These are phyloP conservation scores for Penicillium sp. DNA, from an alignment of 2,329 filamentous ascomycete genomes.

Conservation along the genomic window DNA sequence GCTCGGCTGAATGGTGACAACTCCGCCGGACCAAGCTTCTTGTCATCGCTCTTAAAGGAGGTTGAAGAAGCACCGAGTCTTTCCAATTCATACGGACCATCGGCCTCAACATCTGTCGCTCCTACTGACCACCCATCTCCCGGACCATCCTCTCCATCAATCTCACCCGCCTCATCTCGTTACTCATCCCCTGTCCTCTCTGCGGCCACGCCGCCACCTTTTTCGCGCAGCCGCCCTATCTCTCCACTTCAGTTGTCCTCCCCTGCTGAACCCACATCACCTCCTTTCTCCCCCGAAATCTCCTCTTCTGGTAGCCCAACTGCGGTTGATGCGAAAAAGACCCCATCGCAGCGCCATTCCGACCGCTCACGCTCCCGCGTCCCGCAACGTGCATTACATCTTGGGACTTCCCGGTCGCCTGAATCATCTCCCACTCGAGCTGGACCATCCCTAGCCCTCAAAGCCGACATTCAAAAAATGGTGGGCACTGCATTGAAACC, in stretches of 20 bases:
- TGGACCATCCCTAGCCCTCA: conserved; percentile 72
- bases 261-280: conserved; percentile 31
- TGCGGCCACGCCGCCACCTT: conserved; percentile 40
- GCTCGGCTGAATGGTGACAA: conserved; percentile 35
- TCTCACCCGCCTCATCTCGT: conserved; percentile 41
- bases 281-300: conserved; percentile 65
- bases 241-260: conserved; percentile 37
- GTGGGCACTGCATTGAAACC: conserved; percentile 79
- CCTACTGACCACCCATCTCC: conserved; percentile 37
- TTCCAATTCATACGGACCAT: conserved; percentile 30
- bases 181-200: conserved; percentile 40
- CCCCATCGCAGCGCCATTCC: conserved; percentile 12
- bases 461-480: conserved; percentile 83
- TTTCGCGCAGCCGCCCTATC: conserved; percentile 32
- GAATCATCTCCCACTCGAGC: conserved; percentile 66
- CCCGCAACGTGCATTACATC: conserved; percentile 22
- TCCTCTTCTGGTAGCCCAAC: conserved; percentile 59
- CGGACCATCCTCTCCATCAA: conserved; percentile 42
- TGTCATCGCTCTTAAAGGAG: conserved; percentile 82
- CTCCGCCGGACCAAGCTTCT: conserved; percentile 66
- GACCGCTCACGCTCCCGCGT: conserved; percentile 25
- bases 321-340: conserved; percentile 7
- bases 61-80: conserved; percentile 59
- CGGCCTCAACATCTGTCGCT: conserved; percentile 37
- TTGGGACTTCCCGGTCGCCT: conserved; percentile 43